phyloP scores from a whole-genome alignment of 305 asterid species.

The Fraxinus latifolia region DNA sequence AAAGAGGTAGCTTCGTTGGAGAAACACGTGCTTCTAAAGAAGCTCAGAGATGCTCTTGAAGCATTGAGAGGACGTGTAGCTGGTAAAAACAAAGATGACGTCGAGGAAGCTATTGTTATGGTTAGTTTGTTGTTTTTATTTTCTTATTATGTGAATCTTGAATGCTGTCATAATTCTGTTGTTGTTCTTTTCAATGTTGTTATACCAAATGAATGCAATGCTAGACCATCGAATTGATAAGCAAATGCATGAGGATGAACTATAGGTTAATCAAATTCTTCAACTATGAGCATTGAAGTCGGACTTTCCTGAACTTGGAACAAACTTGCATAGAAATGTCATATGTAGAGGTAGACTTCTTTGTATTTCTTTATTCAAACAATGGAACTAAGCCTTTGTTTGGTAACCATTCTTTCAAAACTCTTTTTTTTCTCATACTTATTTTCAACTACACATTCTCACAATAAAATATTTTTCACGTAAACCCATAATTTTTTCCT shows the following conservation, averaged over 20 bases:
- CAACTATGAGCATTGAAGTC: background rate
- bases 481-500: background rate
- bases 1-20: constrained; percentile 88
- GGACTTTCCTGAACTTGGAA: background rate
- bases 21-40: constrained; percentile 89
- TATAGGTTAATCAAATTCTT: background rate
- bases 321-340: background rate
- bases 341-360: background rate
- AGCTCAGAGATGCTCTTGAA: constrained; percentile 92
- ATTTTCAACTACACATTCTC: background rate
- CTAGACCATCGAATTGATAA: background rate
- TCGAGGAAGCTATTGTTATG: constrained; percentile 90
- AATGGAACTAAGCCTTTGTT: background rate
- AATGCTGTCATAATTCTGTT: background rate
- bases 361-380: background rate
- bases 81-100: constrained; percentile 84
- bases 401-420: background rate
- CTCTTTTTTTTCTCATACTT: background rate
- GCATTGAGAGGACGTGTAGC: constrained; percentile 88
- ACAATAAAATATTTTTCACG: background rate
- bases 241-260: constrained; percentile 4
- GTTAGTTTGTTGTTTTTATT: constrained; percentile 36
- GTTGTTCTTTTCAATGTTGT: constrained; percentile 9
- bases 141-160: background rate
- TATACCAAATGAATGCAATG: background rate